phyloP scores from a whole-genome alignment of 2,329 filamentous ascomycete species.

The Pseudocercospora pini-densiflorae region DNA sequence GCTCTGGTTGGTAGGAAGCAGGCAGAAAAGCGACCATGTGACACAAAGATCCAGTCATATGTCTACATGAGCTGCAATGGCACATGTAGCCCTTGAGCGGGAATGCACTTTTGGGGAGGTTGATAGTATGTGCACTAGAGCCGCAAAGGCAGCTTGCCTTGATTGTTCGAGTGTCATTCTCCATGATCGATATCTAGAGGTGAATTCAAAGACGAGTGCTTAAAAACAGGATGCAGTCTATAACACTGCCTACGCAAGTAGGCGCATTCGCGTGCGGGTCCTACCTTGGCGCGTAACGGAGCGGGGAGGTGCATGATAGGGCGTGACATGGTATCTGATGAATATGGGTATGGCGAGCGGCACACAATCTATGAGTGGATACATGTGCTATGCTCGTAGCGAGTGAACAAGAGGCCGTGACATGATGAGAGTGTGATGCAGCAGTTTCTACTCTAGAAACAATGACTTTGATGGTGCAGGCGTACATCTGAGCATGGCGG shows the following conservation, averaged over 20 bases:
- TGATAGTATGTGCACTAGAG: conserved; percentile 40
- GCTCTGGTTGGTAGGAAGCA: conserved; percentile 36
- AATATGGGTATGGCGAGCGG: not conserved
- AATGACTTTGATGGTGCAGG: not conserved
- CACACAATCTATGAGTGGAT: not conserved
- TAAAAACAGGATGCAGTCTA: not conserved
- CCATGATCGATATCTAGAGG: conserved; percentile 16
- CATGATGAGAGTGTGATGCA: not conserved
- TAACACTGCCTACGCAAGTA: not conserved
- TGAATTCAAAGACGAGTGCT: not conserved
- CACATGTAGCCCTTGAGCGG: conserved; percentile 52
- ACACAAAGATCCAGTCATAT: conserved; percentile 53
- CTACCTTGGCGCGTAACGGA: not conserved
- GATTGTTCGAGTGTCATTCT: conserved; percentile 23
- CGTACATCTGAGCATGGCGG: not conserved
- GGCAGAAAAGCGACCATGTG: conserved; percentile 50
- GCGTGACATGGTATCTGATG: not conserved
- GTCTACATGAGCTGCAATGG: conserved; percentile 58
- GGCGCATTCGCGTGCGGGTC: not conserved
- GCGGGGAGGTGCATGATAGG: not conserved
- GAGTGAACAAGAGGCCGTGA: not conserved
- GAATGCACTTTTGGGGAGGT: conserved; percentile 40
- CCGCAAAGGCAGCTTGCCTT: conserved; percentile 45
- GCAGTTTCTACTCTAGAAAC: not conserved
- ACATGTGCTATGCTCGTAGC: not conserved